phyloP scores from a whole-genome alignment of 257 asterid species.

The Solanum tarijense region DNA sequence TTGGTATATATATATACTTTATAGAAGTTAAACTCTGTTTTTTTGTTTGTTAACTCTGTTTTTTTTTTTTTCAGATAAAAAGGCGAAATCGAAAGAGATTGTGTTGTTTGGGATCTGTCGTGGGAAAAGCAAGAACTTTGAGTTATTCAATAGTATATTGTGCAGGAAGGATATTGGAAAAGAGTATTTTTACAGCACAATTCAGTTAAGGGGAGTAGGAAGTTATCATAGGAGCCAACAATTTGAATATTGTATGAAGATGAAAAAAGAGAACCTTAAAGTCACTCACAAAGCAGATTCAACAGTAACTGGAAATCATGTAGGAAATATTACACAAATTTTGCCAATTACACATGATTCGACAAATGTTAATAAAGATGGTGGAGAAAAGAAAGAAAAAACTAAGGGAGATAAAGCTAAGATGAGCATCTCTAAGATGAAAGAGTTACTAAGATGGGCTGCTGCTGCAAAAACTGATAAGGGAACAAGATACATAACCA shows the following conservation, averaged over 20 bases:
- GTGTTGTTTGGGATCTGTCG: not conserved
- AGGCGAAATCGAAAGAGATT: conserved; percentile 2
- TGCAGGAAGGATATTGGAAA: conserved; percentile 32
- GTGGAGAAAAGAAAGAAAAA: conserved; percentile 27
- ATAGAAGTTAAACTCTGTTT: not conserved
- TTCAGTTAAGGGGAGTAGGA: conserved; percentile 24
- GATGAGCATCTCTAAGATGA: conserved; percentile 46
- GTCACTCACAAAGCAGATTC: conserved; percentile 19
- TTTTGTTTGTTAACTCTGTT: not conserved
- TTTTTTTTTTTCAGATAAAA: conserved; percentile 2
- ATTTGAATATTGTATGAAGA: conserved; percentile 29
- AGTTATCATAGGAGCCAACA: conserved; percentile 12
- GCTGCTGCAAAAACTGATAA: conserved; percentile 50
- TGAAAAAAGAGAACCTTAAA: conserved; percentile 33
- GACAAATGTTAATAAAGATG: not conserved
- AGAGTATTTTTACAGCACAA: conserved; percentile 36
- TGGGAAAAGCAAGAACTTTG: conserved; percentile 18
- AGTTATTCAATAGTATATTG: conserved; percentile 8
- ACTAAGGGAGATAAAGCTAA: conserved; percentile 16
- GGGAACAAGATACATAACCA: conserved; percentile 37
- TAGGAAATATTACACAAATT: conserved; percentile 21
- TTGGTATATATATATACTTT: not conserved
- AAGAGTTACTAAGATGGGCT: conserved; percentile 69
- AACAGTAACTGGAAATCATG: not conserved
- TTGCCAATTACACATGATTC: conserved; percentile 28